phyloP scores from a whole-genome alignment of 2,329 filamentous ascomycete genomes.

The Raffaelea albimanens region DNA sequence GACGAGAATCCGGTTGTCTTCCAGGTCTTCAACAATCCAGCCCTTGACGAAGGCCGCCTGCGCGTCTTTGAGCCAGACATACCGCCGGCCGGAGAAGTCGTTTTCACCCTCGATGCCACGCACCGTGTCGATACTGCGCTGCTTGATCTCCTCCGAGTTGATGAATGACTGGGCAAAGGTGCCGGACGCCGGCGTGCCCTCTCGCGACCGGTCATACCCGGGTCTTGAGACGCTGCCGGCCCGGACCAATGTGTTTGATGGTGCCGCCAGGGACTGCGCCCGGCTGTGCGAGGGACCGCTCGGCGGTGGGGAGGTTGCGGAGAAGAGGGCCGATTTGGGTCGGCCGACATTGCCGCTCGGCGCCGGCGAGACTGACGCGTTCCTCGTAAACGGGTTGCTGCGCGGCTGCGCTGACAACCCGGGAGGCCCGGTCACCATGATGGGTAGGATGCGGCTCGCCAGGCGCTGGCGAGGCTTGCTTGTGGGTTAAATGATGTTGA shows the following conservation, averaged over 20 bases:
- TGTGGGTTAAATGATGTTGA: too few species aligned
- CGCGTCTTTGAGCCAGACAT: constrained; percentile 91
- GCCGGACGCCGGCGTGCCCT: constrained; percentile 53
- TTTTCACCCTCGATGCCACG: constrained; percentile 89
- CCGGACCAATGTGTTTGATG: constrained; percentile 8
- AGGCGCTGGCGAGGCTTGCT: too few species aligned
- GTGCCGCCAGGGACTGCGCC: constrained; percentile 18
- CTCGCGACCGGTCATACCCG: constrained; percentile 51
- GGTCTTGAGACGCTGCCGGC: constrained; percentile 23
- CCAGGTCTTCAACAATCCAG: constrained; percentile 78
- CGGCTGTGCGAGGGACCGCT: constrained; percentile 43
- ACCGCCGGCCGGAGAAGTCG: constrained; percentile 96
- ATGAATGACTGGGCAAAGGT: constrained; percentile 98
- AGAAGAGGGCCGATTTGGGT: constrained; percentile 67
- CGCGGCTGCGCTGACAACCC: constrained; percentile 29
- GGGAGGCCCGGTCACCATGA: constrained; percentile 7
- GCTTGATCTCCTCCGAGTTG: constrained; percentile 68
- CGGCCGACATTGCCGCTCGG: constrained; percentile 38
- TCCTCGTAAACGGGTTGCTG: constrained; percentile 70
- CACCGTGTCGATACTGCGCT: constrained; percentile 38
- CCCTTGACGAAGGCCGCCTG: constrained; percentile 84
- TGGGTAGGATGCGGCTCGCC: not conserved
- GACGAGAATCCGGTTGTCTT: constrained; percentile 61
- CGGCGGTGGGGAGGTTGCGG: constrained; percentile 41
- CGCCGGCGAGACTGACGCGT: constrained; percentile 55